Evolutionary conservation across 192 early-diverging fungal species (phyloP).

Genomic region (Coemansia guatemalensis): DNA sequence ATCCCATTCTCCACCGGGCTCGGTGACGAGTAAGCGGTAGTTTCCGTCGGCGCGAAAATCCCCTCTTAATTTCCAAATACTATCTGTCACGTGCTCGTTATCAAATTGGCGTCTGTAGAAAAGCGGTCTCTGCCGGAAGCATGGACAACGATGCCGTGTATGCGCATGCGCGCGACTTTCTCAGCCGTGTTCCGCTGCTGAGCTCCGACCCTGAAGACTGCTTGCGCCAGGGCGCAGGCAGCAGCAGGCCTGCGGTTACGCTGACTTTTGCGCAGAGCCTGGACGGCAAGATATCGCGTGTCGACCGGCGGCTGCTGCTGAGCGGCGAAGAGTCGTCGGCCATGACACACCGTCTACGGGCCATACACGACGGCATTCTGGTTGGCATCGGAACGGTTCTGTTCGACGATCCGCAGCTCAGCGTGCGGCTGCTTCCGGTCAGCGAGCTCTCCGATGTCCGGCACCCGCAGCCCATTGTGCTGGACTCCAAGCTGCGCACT

Average conservation of each 20-base stretch:
- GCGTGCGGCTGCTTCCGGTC: slow-evolving; percentile 15
- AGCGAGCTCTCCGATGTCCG: background rate
- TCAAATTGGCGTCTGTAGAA: too few species aligned
- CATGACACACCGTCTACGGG: slow-evolving; percentile 79
- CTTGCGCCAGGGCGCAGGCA: slow-evolving; percentile 2
- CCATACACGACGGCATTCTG: slow-evolving; percentile 77
- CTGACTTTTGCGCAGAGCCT: slow-evolving; percentile 90
- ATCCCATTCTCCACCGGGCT: too few species aligned
- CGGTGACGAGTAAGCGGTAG: too few species aligned
- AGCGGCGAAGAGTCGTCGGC: slow-evolving; percentile 71
- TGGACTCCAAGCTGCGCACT: slow-evolving; percentile 70
- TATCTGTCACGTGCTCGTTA: too few species aligned
- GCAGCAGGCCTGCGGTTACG: slow-evolving; percentile 58
- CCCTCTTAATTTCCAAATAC: too few species aligned
- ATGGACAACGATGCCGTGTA: slow-evolving; percentile 12
- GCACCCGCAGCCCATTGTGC: slow-evolving; percentile 72
- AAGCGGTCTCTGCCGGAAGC: background rate
- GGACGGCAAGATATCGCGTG: slow-evolving; percentile 72
- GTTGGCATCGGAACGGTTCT: slow-evolving; percentile 84
- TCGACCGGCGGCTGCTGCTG: slow-evolving; percentile 63
- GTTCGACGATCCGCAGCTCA: slow-evolving; percentile 78
- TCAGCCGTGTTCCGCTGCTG: slow-evolving; percentile 3
- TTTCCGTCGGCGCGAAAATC: too few species aligned
- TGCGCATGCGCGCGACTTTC: slow-evolving; percentile 18
- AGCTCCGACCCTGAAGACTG: background rate